Conservation (phyloP, 108 stramenopile genomes). For the Cyclotella choctawhatcheeana region DNA sequence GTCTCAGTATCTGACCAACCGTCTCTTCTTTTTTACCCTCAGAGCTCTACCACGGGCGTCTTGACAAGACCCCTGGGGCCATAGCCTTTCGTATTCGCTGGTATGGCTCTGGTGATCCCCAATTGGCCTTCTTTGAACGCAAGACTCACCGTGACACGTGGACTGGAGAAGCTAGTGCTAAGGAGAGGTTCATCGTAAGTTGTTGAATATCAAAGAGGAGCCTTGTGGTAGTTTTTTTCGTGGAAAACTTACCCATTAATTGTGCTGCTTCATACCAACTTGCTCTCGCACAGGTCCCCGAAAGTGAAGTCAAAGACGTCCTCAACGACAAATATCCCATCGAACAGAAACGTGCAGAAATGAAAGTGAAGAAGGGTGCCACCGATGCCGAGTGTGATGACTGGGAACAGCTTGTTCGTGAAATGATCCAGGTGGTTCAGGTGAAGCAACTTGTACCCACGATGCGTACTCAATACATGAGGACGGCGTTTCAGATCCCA, state of each 20-base stretch:
- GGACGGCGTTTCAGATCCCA: conserved; percentile 97
- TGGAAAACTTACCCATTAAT: not conserved
- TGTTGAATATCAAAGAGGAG: too few species aligned
- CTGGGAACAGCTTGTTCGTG: conserved; percentile 88
- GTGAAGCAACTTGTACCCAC: conserved; percentile 95
- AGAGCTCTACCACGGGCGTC: conserved; percentile 95
- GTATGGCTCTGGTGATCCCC: conserved; percentile 93
- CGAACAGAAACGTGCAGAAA: conserved; percentile 75
- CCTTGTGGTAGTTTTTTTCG: too few species aligned
- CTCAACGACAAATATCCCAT: conserved; percentile 87
- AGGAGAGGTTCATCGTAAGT: conserved; percentile 96
- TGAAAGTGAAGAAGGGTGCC: conserved; percentile 81
- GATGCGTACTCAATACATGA: conserved; percentile 95
- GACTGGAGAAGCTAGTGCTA: conserved; percentile 96
- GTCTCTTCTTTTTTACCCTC: not conserved
- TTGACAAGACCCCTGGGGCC: conserved; percentile 95
- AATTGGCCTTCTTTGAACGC: conserved; percentile 94
- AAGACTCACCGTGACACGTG: conserved; percentile 99
- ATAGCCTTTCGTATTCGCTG: conserved; percentile 95
- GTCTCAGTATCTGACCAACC: not conserved
- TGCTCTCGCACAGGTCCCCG: conserved; percentile 58
- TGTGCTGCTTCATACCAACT: not conserved
- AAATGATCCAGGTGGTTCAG: conserved; percentile 89
- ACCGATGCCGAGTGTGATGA: conserved; percentile 87
- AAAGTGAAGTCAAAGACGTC: conserved; percentile 80